Conservation (phyloP, 1,284 basidiomycete genomes). For the Trametes polyzona region DNA sequence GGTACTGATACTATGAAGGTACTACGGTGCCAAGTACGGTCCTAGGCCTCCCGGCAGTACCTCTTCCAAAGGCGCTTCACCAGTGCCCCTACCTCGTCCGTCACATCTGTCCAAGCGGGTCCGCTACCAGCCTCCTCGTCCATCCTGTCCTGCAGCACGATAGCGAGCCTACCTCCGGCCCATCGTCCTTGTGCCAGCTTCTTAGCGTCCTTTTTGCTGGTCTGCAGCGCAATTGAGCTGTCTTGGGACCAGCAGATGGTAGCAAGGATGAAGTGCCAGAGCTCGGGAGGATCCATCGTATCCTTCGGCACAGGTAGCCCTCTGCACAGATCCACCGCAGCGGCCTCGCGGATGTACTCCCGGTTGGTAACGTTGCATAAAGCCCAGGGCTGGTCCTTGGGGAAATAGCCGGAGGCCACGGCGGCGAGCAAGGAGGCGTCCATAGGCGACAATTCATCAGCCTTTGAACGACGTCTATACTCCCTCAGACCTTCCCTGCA, state of each 20-base stretch:
- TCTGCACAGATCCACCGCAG: neutral
- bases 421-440: neutral
- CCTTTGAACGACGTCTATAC: no score
- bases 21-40: no score
- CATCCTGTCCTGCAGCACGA: neutral
- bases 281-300: neutral
- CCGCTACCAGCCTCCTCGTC: neutral
- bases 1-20: no score
- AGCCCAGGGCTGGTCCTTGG: conserved; percentile 6
- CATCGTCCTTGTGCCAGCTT: neutral
- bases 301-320: neutral
- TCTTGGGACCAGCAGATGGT: neutral
- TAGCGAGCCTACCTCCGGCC: neutral
- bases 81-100: neutral
- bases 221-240: neutral
- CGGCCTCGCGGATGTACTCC: conserved; percentile 5
- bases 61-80: neutral
- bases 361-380: conserved; percentile 10
- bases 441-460: neutral
- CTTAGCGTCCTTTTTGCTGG: neutral
- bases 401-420: neutral
- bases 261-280: neutral
- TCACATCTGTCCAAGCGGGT: neutral
- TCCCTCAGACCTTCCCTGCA: no score
- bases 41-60: no score